phyloP scores from a whole-genome alignment of 1,284 basidiomycete species.

The Irpex sp. region DNA sequence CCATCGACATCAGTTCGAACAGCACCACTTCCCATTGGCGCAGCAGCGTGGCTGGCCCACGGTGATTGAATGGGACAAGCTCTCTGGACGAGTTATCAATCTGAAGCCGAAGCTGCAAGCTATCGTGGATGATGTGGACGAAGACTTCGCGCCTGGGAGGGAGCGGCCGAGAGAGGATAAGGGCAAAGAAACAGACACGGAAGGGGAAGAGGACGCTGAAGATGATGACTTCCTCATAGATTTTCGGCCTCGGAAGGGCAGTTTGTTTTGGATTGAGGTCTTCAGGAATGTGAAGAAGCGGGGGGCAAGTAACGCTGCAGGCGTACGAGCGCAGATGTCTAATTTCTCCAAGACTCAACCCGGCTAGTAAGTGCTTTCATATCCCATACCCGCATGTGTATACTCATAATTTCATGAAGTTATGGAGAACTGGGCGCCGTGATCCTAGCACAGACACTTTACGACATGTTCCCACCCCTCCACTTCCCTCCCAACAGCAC shows the following conservation, averaged over 20 bases:
- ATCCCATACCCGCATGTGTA: conserved; percentile 1
- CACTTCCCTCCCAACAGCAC: conserved; percentile 46
- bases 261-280: conserved; percentile 65
- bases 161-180: conserved; percentile 17
- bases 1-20: conserved; percentile 72
- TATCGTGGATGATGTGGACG: conserved; percentile 44
- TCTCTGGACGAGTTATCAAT: conserved; percentile 46
- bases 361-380: conserved; percentile 61
- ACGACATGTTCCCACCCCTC: conserved; percentile 63
- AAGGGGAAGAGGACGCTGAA: conserved; percentile 9
- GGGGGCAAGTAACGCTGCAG: conserved; percentile 57
- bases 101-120: conserved; percentile 41
- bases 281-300: conserved; percentile 54
- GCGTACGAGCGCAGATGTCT: conserved; percentile 65
- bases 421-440: conserved; percentile 77
- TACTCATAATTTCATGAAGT: conserved; percentile 30
- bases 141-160: conserved; percentile 24
- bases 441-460: conserved; percentile 71
- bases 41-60: conserved; percentile 68
- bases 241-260: conserved; percentile 38
- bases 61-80: conserved; percentile 52
- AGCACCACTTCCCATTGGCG: conserved; percentile 62
- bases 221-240: conserved; percentile 13
- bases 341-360: conserved; percentile 74
- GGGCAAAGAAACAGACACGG: conserved; percentile 4